phyloP scores from a whole-genome alignment of 1,284 basidiomycete genomes.

The Heterobasidion irregulare region DNA sequence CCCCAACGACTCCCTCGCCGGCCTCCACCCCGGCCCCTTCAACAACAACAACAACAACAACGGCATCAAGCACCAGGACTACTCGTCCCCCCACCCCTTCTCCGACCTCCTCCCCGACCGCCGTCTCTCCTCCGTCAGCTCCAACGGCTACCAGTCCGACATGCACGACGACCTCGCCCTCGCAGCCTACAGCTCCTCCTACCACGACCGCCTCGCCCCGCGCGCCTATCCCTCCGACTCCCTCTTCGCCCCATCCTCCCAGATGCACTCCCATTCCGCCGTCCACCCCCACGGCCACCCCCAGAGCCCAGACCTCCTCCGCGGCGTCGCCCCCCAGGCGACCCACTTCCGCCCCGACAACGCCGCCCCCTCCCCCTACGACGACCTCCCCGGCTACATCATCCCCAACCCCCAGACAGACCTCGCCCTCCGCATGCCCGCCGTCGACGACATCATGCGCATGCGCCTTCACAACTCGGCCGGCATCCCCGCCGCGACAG shows the following conservation, averaged over 20 bases:
- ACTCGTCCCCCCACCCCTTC: slow-evolving; percentile 34
- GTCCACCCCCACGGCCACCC: too few species aligned
- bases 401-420: slow-evolving; percentile 42
- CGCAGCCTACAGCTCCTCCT: slow-evolving; percentile 31
- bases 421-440: slow-evolving; percentile 47
- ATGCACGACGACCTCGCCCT: slow-evolving; percentile 56
- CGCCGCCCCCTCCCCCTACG: slow-evolving; percentile 40
- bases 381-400: slow-evolving; percentile 50
- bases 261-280: slow-evolving; percentile 14
- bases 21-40: slow-evolving; percentile 39
- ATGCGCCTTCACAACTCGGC: slow-evolving; percentile 53
- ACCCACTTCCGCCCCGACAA: slow-evolving; percentile 33
- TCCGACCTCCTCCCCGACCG: slow-evolving; percentile 49
- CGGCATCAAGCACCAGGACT: slow-evolving; percentile 40
- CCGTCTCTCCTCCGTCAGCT: slow-evolving; percentile 27
- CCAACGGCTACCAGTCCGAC: slow-evolving; percentile 42
- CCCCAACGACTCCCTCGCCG: slow-evolving; percentile 51
- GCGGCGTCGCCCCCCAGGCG: slow-evolving; percentile 58
- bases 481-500: slow-evolving; percentile 53
- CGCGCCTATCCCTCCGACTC: slow-evolving; percentile 39
- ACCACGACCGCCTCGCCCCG: slow-evolving; percentile 42
- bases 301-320: slow-evolving; percentile 37
- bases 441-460: slow-evolving; percentile 50
- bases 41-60: slow-evolving; percentile 36
- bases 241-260: slow-evolving; percentile 26